phyloP scores from a whole-genome alignment of 495 filamentous ascomycete species.

The Trichoderma reesei region DNA sequence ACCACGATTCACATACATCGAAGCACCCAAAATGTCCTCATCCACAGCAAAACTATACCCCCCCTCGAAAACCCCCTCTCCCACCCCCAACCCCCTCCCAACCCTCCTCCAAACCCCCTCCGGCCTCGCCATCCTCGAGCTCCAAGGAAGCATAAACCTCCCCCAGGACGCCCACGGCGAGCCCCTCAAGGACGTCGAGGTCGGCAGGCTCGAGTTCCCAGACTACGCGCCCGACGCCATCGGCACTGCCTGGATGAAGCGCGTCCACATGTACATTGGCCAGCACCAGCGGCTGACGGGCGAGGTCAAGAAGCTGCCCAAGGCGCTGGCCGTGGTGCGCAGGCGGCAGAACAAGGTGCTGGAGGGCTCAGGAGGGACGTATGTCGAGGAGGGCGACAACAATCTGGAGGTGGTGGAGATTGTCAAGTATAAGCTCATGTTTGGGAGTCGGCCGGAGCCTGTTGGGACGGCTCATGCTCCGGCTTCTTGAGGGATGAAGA shows the following conservation, averaged over 20 bases:
- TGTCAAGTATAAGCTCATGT: slow-evolving; percentile 80
- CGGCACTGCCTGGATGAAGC: slow-evolving; percentile 72
- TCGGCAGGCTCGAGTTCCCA: slow-evolving; percentile 75
- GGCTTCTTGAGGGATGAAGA: neutral
- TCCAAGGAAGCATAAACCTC: slow-evolving; percentile 79
- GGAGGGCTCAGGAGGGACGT: slow-evolving; percentile 16
- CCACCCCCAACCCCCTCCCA: slow-evolving; percentile 53
- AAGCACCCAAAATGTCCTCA: neutral
- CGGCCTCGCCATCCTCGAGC: slow-evolving; percentile 73
- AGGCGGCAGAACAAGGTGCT: slow-evolving; percentile 28
- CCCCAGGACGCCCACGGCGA: slow-evolving; percentile 27
- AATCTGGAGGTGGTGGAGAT: slow-evolving; percentile 66
- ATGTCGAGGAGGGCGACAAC: slow-evolving; percentile 23
- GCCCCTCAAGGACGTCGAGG: slow-evolving; percentile 32
- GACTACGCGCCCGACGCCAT: slow-evolving; percentile 47
- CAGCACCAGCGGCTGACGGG: slow-evolving; percentile 83
- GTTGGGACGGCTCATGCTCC: slow-evolving; percentile 36
- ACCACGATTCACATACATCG: neutral
- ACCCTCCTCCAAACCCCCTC: slow-evolving; percentile 73
- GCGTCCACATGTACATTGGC: slow-evolving; percentile 78
- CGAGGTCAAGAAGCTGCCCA: slow-evolving; percentile 75
- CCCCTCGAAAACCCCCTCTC: neutral
- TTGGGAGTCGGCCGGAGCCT: slow-evolving; percentile 80
- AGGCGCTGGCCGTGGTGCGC: slow-evolving; percentile 67
- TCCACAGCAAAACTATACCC: slow-evolving; percentile 1